These are phyloP conservation scores for Didymella pinodella DNA, from an alignment of 2,329 filamentous ascomycete species.

Conservation along the genomic window DNA sequence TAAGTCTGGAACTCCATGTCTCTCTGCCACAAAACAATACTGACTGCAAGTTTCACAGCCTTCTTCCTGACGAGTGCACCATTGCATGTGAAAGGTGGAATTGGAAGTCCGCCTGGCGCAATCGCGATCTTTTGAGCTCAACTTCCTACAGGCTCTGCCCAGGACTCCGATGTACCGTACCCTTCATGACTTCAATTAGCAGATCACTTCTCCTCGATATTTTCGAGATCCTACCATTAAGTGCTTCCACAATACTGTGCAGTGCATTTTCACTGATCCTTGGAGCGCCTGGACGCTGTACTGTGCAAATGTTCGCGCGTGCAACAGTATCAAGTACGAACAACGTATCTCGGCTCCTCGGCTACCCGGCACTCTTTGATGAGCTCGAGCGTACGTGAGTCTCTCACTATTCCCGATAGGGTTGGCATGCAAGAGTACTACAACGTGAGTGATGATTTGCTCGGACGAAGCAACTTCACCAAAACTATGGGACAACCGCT, in stretches of 20 bases:
- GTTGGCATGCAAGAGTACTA: too few species aligned
- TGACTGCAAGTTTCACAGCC: constrained; percentile 18
- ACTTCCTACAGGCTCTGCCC: background rate
- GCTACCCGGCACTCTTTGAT: too few species aligned
- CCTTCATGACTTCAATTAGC: background rate
- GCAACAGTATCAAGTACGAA: background rate
- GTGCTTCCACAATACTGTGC: background rate
- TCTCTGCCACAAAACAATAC: background rate
- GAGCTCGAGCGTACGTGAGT: too few species aligned
- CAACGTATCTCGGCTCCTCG: background rate
- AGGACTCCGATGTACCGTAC: background rate
- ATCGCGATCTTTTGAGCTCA: constrained; percentile 43
- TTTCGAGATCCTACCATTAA: background rate
- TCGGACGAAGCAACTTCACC: too few species aligned
- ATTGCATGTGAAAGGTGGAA: constrained; percentile 62
- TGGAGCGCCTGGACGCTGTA: background rate
- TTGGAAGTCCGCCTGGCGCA: constrained; percentile 48
- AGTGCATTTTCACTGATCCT: background rate
- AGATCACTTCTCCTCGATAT: background rate
- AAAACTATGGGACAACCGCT: too few species aligned
- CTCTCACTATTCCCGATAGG: too few species aligned
- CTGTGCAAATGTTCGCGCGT: background rate
- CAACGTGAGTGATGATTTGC: too few species aligned
- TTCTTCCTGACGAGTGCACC: constrained; percentile 70
- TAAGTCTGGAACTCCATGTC: background rate